These are phyloP conservation scores for Parafenestella ontariensis DNA, from an alignment of 2,329 filamentous ascomycete species.

Conservation along the genomic window DNA sequence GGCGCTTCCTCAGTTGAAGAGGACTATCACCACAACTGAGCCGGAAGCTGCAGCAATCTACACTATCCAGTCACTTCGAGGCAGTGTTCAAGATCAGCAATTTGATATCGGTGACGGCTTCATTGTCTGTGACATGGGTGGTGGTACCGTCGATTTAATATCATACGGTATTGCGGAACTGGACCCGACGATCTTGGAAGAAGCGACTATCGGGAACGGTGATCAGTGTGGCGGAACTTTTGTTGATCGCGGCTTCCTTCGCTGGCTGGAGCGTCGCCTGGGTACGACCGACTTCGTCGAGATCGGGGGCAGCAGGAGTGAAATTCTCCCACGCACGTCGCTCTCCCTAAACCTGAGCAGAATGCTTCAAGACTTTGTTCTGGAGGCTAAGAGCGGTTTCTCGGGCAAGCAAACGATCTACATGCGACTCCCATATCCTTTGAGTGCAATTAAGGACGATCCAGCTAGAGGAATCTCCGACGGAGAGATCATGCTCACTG, in stretches of 20 bases:
- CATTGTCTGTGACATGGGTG: slow-evolving; percentile 40
- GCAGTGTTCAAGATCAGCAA: slow-evolving; percentile 13
- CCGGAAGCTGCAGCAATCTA: slow-evolving; percentile 40
- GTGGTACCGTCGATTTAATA: slow-evolving; percentile 40
- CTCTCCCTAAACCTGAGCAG: slow-evolving; percentile 12
- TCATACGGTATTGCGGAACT: slow-evolving; percentile 24
- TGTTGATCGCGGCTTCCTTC: slow-evolving; percentile 30
- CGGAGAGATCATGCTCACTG: slow-evolving; percentile 29
- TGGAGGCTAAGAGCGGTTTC: slow-evolving; percentile 31
- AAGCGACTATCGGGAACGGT: slow-evolving; percentile 30
- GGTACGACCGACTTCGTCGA: slow-evolving; percentile 25
- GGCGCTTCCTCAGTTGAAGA: slow-evolving; percentile 13
- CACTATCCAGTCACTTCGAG: slow-evolving; percentile 23
- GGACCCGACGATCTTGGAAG: slow-evolving; percentile 22
- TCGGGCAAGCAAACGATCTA: slow-evolving; percentile 22
- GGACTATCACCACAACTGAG: slow-evolving; percentile 16
- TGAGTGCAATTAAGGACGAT: slow-evolving; percentile 29
- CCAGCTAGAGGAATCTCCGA: slow-evolving; percentile 22
- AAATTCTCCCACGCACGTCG: slow-evolving; percentile 18
- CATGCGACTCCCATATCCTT: slow-evolving; percentile 21
- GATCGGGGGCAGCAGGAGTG: slow-evolving; percentile 20
- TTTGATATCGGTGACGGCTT: slow-evolving; percentile 29
- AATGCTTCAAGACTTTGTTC: slow-evolving; percentile 31
- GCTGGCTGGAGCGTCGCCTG: slow-evolving; percentile 30
- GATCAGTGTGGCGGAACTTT: slow-evolving; percentile 40